phyloP scores from a whole-genome alignment of 192 early-diverging fungal species.

The Gaertneriomyces semiglobifer region DNA sequence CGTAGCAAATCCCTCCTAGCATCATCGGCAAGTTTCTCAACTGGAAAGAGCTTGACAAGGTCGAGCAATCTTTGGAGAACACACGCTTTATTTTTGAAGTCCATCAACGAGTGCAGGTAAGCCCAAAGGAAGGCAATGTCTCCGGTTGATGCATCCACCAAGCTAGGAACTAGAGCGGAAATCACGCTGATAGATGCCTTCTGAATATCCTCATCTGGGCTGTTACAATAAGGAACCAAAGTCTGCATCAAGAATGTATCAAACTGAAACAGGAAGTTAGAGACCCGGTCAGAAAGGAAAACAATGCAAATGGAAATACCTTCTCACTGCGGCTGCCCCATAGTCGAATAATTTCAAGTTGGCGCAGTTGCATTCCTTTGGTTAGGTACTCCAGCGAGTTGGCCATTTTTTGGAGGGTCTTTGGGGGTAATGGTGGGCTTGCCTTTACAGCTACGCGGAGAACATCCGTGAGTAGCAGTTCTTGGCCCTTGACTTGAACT shows the following conservation, averaged over 20 bases:
- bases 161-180: constrained; percentile 37
- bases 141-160: constrained; percentile 30
- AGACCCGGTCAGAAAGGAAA: not conserved
- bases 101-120: constrained; percentile 42
- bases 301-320: constrained; percentile 15
- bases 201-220: constrained; percentile 48
- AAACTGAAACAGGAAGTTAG: constrained; percentile 29
- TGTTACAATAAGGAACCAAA: constrained; percentile 44
- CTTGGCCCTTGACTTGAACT: constrained; percentile 8
- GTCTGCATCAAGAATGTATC: constrained; percentile 56
- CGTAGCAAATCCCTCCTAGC: constrained; percentile 45
- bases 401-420: constrained; percentile 46
- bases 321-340: constrained; percentile 50
- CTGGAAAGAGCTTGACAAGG: constrained; percentile 42
- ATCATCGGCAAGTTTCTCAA: constrained; percentile 39
- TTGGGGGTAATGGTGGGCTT: constrained; percentile 39
- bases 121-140: constrained; percentile 52
- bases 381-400: constrained; percentile 53
- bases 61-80: constrained; percentile 29
- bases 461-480: constrained; percentile 22
- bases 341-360: constrained; percentile 47
- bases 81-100: constrained; percentile 25
- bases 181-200: constrained; percentile 41
- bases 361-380: constrained; percentile 38
- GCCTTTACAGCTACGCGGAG: constrained; percentile 35